phyloP scores from a whole-genome alignment of 768 basidiomycete genomes.

The Boletus vermiculosoides region DNA sequence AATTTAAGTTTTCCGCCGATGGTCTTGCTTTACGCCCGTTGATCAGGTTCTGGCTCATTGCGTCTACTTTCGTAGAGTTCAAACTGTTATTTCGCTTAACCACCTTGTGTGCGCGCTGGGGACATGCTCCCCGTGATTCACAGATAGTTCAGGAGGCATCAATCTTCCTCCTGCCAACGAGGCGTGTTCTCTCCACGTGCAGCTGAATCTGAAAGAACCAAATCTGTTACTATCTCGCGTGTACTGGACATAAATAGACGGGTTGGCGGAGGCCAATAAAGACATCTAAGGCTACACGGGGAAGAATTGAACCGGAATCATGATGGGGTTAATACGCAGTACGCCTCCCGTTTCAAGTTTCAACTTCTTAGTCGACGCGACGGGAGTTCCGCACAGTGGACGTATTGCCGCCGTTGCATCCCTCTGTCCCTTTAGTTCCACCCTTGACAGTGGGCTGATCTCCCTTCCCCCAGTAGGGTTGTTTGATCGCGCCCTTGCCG shows the following conservation, averaged over 20 bases:
- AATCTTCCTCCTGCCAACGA: neutral
- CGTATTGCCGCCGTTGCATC: neutral
- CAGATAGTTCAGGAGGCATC: neutral
- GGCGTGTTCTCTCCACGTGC: neutral
- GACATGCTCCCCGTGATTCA: neutral
- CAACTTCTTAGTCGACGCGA: too few relatives aligned
- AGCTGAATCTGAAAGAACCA: neutral
- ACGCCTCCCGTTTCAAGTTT: neutral
- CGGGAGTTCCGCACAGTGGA: neutral
- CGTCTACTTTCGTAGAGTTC: neutral
- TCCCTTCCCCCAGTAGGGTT: conserved; percentile 11
- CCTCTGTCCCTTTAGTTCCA: neutral
- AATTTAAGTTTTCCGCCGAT: neutral
- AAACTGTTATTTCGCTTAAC: neutral
- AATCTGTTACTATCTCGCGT: neutral
- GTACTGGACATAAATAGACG: conserved; percentile 3
- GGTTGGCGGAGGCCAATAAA: neutral
- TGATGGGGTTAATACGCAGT: too few relatives aligned
- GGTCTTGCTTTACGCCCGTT: neutral
- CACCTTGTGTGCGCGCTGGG: neutral
- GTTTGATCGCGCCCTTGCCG: conserved; percentile 7
- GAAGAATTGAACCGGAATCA: neutral
- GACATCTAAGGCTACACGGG: conserved; percentile 7
- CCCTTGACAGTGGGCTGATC: rapidly evolving
- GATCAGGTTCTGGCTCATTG: neutral